Percentiles rank a stretch among this genome's conserved stretches.
These are phyloP conservation scores for Coniochaeta hoffmannii DNA, from an alignment of 2,329 filamentous ascomycete species.

Conservation along the genomic window DNA sequence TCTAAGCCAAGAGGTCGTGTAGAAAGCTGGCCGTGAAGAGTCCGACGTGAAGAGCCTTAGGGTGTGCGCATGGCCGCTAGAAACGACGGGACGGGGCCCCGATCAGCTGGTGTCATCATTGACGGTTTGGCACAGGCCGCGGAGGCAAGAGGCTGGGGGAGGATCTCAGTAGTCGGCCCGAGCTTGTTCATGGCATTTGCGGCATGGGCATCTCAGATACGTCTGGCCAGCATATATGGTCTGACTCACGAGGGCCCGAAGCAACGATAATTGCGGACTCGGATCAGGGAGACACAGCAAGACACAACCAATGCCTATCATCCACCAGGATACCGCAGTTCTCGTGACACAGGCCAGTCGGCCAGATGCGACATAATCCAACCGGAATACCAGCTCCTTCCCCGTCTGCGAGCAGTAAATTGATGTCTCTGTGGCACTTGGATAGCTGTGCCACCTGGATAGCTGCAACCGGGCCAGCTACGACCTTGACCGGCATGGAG, in stretches of 20 bases:
- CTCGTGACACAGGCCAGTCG: neutral
- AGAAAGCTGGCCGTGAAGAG: no score
- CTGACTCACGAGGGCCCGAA: neutral
- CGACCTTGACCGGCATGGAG: neutral
- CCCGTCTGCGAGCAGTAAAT: neutral
- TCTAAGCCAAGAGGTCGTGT: neutral
- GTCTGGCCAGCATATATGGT: neutral
- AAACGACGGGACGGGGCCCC: no score
- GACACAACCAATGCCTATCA: neutral
- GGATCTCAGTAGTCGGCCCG: neutral
- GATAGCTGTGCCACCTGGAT: neutral
- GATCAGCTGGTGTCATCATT: no score
- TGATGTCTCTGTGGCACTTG: neutral
- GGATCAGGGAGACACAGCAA: neutral
- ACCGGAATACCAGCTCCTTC: neutral
- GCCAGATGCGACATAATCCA: neutral
- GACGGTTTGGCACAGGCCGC: no score
- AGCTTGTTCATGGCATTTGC: neutral
- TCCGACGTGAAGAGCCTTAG: no score
- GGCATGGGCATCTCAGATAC: no score
- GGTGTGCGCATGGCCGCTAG: no score
- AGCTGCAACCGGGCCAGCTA: neutral
- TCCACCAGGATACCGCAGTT: neutral
- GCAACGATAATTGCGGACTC: neutral
- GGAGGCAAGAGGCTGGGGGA: neutral